Base-by-base conservation (phyloP, 805 yeast species). In the Saccharomycopsis vini region DNA sequence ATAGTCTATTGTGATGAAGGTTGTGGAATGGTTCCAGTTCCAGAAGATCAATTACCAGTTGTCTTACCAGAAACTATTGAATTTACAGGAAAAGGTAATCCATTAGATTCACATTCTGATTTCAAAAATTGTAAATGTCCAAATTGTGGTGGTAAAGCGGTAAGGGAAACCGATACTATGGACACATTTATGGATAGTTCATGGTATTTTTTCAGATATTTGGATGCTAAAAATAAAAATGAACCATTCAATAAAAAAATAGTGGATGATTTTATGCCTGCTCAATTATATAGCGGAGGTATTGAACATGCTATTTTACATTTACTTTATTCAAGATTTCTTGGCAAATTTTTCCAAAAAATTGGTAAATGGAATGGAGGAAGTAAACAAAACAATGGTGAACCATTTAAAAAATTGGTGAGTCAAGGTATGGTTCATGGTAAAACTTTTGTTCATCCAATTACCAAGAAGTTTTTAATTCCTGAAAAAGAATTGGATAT, bases 381-480 rank as follows among this genome's bases (percentile, higher is more conserved):
- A 2, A 58, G 60, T 2, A 52, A 66, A 39, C 16, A 32, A 15
- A 28, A 29, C 15, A 47, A 39, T 23, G 87, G 85, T 20, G 98
- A 92, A 57, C 98, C 98, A 2, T 77, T 92, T 56, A 72, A 66
- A 45, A 73, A 73, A 47, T 67, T 92, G 29, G 79, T 90, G 2
- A 89, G 97, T 2, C 97, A 90, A 60, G 98, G 98, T 15, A 92
- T 92, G 98, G 98, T 92, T 3, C 96, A 90, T 49, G 97, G 97
- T 2, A 78, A 75, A 56, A 92, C 98, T 0, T 84, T 59, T 53
- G 66, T 68, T 5, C 81, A 89, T 51, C 92, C 95, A 3, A 62
- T 59, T 0, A 80, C 72, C 24, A 92, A 90, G 0, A 64, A 79
- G 45, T 90, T 82, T 59, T 65, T 92, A 51, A 85, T 77, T 53